Evolutionary conservation across 164 flowering plant species (phyloP).

Genomic region (Vitis rupestris): DNA sequence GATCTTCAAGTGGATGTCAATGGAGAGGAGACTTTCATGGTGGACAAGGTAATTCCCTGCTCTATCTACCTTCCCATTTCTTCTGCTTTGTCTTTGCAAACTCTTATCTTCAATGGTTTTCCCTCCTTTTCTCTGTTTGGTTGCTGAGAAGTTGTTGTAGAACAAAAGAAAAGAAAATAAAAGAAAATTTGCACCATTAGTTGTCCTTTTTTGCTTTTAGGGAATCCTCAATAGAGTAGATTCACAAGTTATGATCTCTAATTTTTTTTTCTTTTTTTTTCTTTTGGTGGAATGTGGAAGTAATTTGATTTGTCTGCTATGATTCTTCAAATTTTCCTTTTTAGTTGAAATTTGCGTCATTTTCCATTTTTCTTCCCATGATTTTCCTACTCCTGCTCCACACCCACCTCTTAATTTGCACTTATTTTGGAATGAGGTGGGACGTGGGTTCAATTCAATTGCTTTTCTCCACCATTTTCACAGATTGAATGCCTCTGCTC

Average conservation of each 20-base stretch:
- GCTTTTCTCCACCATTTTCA: slow-evolving; percentile 14
- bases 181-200: no score
- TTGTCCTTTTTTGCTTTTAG: no score
- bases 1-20: slow-evolving; percentile 68
- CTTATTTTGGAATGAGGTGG: slow-evolving; percentile 19
- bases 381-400: neutral
- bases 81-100: neutral
- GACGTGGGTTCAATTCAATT: slow-evolving; percentile 7
- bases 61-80: slow-evolving; percentile 1
- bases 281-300: neutral
- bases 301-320: neutral
- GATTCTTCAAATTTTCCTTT: neutral
- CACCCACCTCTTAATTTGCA: slow-evolving; percentile 20
- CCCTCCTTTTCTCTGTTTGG: no score
- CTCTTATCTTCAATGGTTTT: no score
- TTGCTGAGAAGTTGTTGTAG: no score
- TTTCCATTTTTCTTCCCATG: neutral
- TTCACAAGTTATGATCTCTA: neutral
- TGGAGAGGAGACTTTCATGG: slow-evolving; percentile 64
- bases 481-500: slow-evolving; percentile 9
- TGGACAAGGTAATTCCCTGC: slow-evolving; percentile 43
- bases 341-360: neutral
- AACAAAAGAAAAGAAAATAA: no score
- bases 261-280: neutral
- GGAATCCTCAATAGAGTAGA: neutral